A percentile compares a stretch with the other conserved stretches of the same genome.
Conservation (phyloP, 2,329 filamentous ascomycete species). For the Pyrenochaeta sp. region DNA sequence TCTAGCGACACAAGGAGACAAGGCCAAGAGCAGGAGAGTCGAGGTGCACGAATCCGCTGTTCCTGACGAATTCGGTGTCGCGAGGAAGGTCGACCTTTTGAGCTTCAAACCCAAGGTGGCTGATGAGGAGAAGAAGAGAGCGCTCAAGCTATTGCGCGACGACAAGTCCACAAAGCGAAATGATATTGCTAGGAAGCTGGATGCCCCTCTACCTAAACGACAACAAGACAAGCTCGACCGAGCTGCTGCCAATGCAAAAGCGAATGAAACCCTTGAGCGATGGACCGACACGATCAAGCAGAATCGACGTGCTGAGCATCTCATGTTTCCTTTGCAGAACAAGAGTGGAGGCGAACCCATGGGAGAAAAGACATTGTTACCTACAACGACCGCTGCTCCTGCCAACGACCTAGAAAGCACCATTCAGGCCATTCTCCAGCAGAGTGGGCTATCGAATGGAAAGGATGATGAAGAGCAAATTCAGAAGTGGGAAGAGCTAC, state of each 20-base stretch:
- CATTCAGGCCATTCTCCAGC: slow-evolving; percentile 87
- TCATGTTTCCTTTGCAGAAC: slow-evolving; percentile 85
- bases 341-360: slow-evolving; percentile 68
- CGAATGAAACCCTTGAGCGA: slow-evolving; percentile 86
- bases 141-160: slow-evolving; percentile 76
- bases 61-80: slow-evolving; percentile 67
- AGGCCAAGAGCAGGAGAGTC: slow-evolving; percentile 43
- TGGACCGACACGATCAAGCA: slow-evolving; percentile 97
- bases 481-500: slow-evolving; percentile 72
- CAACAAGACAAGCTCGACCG: slow-evolving; percentile 88
- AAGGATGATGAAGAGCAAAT: slow-evolving; percentile 70
- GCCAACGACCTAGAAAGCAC: slow-evolving; percentile 84
- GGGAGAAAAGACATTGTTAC: slow-evolving; percentile 71
- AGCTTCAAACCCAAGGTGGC: slow-evolving; percentile 78
- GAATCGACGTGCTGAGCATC: slow-evolving; percentile 88
- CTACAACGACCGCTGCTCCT: slow-evolving; percentile 65
- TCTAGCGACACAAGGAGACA: slow-evolving; percentile 59
- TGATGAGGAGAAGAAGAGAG: slow-evolving; percentile 79
- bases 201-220: slow-evolving; percentile 82
- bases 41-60: slow-evolving; percentile 67
- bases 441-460: slow-evolving; percentile 78
- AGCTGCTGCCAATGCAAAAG: slow-evolving; percentile 84
- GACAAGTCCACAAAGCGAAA: slow-evolving; percentile 66
- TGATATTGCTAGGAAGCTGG: slow-evolving; percentile 73
- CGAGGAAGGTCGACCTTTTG: slow-evolving; percentile 75